A percentile compares a stretch with the other conserved stretches of the same genome.
Conservation (phyloP, 2,329 filamentous ascomycete genomes). For the Venturia oleaginea region DNA sequence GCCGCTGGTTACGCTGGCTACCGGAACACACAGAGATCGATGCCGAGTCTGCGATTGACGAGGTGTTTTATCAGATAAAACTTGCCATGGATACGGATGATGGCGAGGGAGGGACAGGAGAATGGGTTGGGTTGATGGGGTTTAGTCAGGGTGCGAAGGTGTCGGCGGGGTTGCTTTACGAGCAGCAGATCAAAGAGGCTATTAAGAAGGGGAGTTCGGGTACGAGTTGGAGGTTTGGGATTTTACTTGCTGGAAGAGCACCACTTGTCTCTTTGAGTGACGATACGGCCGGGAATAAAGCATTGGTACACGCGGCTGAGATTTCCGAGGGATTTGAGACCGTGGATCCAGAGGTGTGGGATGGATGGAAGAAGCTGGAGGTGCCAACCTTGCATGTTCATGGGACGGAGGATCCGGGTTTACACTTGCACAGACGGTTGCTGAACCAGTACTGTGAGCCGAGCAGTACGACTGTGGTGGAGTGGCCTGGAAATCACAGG, state of each 20-base stretch:
- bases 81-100: slow-evolving; percentile 38
- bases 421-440: slow-evolving; percentile 50
- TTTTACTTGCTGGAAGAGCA: slow-evolving; percentile 53
- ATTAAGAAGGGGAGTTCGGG: slow-evolving; percentile 18
- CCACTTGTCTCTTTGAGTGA: slow-evolving; percentile 48
- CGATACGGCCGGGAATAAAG: slow-evolving; percentile 24
- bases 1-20: slow-evolving; percentile 54
- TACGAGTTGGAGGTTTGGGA: slow-evolving; percentile 47
- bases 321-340: slow-evolving; percentile 37
- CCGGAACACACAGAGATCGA: slow-evolving; percentile 47
- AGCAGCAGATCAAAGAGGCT: slow-evolving; percentile 47
- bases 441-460: slow-evolving; percentile 51
- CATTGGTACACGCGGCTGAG: slow-evolving; percentile 31
- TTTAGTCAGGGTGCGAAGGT: slow-evolving; percentile 44
- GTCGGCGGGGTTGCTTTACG: slow-evolving; percentile 37
- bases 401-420: slow-evolving; percentile 50
- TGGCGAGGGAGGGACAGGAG: slow-evolving; percentile 29
- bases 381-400: slow-evolving; percentile 61
- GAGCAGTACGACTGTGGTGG: slow-evolving; percentile 47
- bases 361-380: slow-evolving; percentile 34
- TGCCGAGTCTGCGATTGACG: slow-evolving; percentile 37
- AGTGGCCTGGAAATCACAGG: slow-evolving; percentile 67
- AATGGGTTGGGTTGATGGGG: slow-evolving; percentile 42
- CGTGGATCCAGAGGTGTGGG: slow-evolving; percentile 22
- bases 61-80: slow-evolving; percentile 37